phyloP scores from a whole-genome alignment of 768 basidiomycete species.

The Tephrocybe sp. region DNA sequence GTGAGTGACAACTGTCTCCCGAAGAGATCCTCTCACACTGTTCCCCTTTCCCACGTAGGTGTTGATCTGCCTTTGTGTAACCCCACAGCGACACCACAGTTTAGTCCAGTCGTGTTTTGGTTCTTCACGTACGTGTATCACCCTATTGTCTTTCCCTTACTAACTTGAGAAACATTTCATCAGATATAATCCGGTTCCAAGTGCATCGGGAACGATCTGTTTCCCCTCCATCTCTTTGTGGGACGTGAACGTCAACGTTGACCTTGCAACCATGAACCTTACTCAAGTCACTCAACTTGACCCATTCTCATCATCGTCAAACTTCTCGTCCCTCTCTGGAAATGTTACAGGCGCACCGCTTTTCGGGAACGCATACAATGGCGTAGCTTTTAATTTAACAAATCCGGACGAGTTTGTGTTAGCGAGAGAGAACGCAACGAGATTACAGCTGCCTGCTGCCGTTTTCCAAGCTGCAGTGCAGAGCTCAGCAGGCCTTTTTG shows the following conservation, averaged over 20 bases:
- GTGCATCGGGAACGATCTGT: constrained; percentile 47
- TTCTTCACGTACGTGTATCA: constrained; percentile 41
- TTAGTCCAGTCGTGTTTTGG: constrained; percentile 55
- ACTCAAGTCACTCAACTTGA: constrained; percentile 38
- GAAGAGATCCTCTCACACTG: not conserved
- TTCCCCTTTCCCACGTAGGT: constrained; percentile 18
- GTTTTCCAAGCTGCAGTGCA: constrained; percentile 44
- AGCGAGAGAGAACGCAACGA: constrained; percentile 39
- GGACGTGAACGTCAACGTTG: constrained; percentile 42
- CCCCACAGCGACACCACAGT: constrained; percentile 26
- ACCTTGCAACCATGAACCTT: constrained; percentile 41
- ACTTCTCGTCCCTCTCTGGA: constrained; percentile 36
- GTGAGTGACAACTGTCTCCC: constrained; percentile 20
- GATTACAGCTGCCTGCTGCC: constrained; percentile 48
- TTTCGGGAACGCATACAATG: constrained; percentile 50
- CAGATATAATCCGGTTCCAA: constrained; percentile 33
- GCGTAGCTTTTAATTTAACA: constrained; percentile 44
- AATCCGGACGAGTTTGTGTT: constrained; percentile 38
- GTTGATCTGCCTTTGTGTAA: constrained; percentile 27
- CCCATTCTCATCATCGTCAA: constrained; percentile 34
- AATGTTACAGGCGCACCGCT: constrained; percentile 46
- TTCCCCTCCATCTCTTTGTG: constrained; percentile 39
- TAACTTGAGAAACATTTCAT: not conserved
- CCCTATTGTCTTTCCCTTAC: not conserved
- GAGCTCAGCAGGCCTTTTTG: constrained; percentile 34